Evolutionary conservation across 116 monocot genomes (phyloP).

Genomic region (Trichopus zeylanicus): DNA sequence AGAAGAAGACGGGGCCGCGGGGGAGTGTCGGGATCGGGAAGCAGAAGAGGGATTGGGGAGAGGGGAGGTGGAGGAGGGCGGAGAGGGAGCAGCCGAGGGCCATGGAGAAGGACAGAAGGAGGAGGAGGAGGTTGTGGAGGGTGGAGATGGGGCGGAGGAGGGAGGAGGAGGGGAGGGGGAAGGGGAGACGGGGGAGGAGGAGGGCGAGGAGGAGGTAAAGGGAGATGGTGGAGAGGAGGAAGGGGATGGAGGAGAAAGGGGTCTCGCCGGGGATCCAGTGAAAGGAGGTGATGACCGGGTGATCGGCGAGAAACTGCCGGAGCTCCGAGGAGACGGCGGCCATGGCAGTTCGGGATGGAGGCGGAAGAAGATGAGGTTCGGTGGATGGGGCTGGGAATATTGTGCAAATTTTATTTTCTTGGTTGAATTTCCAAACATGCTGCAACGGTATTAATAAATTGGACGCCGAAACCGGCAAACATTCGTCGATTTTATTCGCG

Average conservation of each 20-base stretch:
- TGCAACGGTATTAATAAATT: no score
- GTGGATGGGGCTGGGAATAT: no score
- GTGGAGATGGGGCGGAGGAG: slow-evolving; percentile 41
- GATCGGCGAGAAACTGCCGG: slow-evolving; percentile 8
- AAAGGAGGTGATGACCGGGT: slow-evolving; percentile 17
- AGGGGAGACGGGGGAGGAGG: slow-evolving; percentile 27
- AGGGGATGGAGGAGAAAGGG: slow-evolving; percentile 31
- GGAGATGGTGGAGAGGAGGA: slow-evolving; percentile 34
- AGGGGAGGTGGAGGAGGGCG: slow-evolving; percentile 32
- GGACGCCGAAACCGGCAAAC: no score
- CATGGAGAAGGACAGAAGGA: slow-evolving; percentile 65
- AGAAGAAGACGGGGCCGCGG: slow-evolving; percentile 80
- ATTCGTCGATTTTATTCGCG: no score
- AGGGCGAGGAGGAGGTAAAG: slow-evolving; percentile 51
- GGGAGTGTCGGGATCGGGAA: slow-evolving; percentile 18
- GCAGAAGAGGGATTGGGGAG: slow-evolving; percentile 53
- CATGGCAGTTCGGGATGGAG: not conserved
- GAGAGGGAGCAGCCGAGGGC: slow-evolving; percentile 58
- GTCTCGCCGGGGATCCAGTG: slow-evolving; percentile 15
- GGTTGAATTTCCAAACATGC: no score
- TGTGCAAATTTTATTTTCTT: no score
- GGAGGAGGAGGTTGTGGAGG: slow-evolving; percentile 57
- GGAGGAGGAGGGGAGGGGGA: slow-evolving; percentile 21
- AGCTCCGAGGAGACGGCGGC: not conserved
- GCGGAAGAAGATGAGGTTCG: no score